These are phyloP conservation scores for Pythium grandisporangium DNA, from an alignment of 352 stramenopile species.

Conservation along the genomic window DNA sequence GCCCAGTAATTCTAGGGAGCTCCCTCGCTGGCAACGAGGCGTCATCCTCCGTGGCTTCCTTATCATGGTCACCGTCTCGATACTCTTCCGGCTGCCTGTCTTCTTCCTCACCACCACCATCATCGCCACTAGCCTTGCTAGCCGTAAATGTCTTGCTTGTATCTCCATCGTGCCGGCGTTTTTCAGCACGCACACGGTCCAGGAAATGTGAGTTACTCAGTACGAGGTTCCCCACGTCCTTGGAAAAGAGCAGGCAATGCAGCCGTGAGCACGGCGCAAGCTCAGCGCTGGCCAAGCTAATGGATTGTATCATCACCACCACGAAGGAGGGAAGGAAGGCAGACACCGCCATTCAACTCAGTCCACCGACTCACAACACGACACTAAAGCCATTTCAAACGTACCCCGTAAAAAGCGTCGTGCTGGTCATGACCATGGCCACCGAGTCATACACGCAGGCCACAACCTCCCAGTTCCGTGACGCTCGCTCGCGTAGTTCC, in stretches of 20 bases:
- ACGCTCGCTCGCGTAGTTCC: constrained; percentile 11
- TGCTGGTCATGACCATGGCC: constrained; percentile 9
- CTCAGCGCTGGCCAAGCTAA: constrained; percentile 8
- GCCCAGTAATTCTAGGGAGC: too few species aligned
- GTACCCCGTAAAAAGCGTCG: constrained; percentile 10
- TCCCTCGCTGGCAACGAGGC: not conserved
- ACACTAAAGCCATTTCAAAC: too few species aligned
- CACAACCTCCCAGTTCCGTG: constrained; percentile 13
- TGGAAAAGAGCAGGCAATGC: constrained; percentile 34
- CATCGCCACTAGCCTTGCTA: too few species aligned
- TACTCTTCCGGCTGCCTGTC: too few species aligned
- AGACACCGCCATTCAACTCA: too few species aligned
- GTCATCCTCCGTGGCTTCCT: not conserved
- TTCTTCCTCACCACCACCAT: too few species aligned
- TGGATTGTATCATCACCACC: constrained; percentile 5
- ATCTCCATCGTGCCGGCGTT: not conserved
- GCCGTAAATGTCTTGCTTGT: constrained; percentile 8
- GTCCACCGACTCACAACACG: too few species aligned
- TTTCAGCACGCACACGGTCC: constrained; percentile 6
- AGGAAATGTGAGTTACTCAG: constrained; percentile 25
- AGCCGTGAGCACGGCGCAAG: constrained; percentile 33
- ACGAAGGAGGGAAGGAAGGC: too few species aligned
- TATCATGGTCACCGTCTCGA: constrained; percentile 7
- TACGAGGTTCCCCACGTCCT: constrained; percentile 21
- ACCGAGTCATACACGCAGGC: constrained; percentile 23